Base-by-base conservation (phyloP, 805 yeast genomes). In the Lachancea quebecensis region DNA sequence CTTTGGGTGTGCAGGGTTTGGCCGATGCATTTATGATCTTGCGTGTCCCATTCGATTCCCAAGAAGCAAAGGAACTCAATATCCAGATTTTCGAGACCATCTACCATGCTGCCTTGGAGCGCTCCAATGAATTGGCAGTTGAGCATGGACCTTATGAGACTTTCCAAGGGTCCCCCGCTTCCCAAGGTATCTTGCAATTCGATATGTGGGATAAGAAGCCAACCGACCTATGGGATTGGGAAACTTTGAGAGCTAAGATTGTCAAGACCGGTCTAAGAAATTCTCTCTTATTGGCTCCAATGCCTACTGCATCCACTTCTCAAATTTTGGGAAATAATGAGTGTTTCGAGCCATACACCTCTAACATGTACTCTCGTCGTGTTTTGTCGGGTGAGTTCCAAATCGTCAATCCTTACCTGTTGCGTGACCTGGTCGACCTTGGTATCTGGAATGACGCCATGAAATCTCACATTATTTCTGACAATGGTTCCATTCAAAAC, bases 251-350 rank as follows among this genome's bases (percentile, higher is more conserved):
- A 66, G 69, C 67, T 10, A 68, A 77, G 35, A 72, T 91, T 49
- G 67, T 21, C 12, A 64, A 68, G 50, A 66, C 78, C 57, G 98
- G 98, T 39, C 57, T 91, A 35, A 73, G 97, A 59, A 91, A 91
- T 70, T 91, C 97, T 4, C 68, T 91, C 46, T 65, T 90, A 14
- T 85, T 90, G 30, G 97, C 95, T 1, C 93, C 96, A 43, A 91
- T 91, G 98, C 98, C 98, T 37, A 91, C 98, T 14, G 98, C 98
- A 1, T 88, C 97, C 1, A 91, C 98, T 1, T 91, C 98, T 2
- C 97, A 89, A 70, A 90, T 91, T 42, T 72, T 91, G 42, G 98
- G 97, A 34, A 87, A 77, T 71, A 90, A 81, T 56, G 98, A 91
- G 69, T 90, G 97, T 67, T 91, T 91, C 65, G 99, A 91, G 66